Base-by-base conservation (phyloP, 1,139 yeast genomes). In the Lodderomyces margitis region DNA sequence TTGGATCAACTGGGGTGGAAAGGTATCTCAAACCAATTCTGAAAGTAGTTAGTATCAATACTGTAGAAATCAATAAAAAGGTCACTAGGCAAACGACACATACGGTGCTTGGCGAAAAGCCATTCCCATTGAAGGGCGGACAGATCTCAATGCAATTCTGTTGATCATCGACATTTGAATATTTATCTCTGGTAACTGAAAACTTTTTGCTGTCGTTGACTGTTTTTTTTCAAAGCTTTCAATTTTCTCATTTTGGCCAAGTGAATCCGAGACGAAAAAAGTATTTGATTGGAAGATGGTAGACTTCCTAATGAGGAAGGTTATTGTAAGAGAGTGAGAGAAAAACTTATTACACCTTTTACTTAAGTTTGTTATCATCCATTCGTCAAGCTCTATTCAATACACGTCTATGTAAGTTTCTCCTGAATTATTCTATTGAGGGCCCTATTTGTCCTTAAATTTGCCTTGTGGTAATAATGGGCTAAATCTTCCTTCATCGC, bases 1-100 rank as follows among this genome's bases (percentile, higher is more conserved):
- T 87, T 66, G 97, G 97, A 15, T 39, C 39, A 51, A 63, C 74
- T 53, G 81, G 80, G 43, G 85, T 73, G 42, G 87, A 77, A 64
- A 80, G 62, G 66, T 66, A 68, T 77, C 91, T 86, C 54, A 79
- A 64, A 52, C 86, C 86, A 57, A 77, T 63, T 62, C 79, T 73
- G 56, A 14, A 21, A 8, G 11, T 21, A 28, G 40, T 40, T 37
- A 40, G 40, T 37, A 40, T 24, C 3, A 10, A 24, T 9, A 24
- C 11, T 24, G 27, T 4, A 24, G 11, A 4, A 4, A 24, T 11
- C 27, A 12, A 3, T 11, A 31, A 16, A 32, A 32, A 32, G 14
- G 11, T 11, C 25, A 11, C 25, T 9, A 23, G 25, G 25, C 10
- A 23, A 6, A 17, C 21, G 3, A 32, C 42, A 68, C 75, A 59